Evolutionary conservation across 257 asterid genomes (phyloP), one percentile per base, ranked within the genome.

Genomic region (Sherardia arvensis): DNA sequence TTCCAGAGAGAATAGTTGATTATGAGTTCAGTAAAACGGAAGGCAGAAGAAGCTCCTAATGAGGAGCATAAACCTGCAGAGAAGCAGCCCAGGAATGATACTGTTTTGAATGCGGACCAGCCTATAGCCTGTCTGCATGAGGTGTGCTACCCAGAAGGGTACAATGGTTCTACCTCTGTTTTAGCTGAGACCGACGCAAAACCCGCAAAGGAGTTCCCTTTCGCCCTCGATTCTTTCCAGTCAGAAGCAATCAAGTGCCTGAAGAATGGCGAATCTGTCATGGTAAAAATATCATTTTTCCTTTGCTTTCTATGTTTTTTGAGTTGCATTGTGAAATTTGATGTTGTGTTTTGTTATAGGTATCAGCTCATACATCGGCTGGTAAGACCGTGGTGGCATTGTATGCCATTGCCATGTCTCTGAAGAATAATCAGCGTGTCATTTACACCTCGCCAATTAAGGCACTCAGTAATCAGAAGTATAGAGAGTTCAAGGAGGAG

Each of bases 361-460:
- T 91, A 30, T 88, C 97, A 54, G 98, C 98, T 1, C 98, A 91
- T 75, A 91, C 97, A 2, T 91, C 98, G 29, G 96, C 96, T 0
- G 98, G 98, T 62, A 91, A 91, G 84, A 91, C 97, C n/a, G 95
- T 88, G 51, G 95, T 91, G 61, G 97, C 95, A 25, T 77, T 86
- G 70, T 91, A 91, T 59, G 95, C 95, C 9, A 88, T 88, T 66
- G 98, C 98, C 33, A 85, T 88, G 98, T 85, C 97, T 0, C 61
- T 91, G 84, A 70, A 75, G 80, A 84, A 86, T 67, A 81, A 78
- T 68, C 98, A 88, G 64, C 95, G 97, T 5, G 98, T 88, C 53
- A 86, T 91, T 69, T 88, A 91, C 65, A 91, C 98, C 67, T 91
- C 97, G 49, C 98, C 97, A 1, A 88, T 91, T 60, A 91, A 91